Percentiles rank a stretch among this genome's conserved stretches.
Conservation (phyloP, 148 eudicot genomes). For the Euryodendron excelsum region DNA sequence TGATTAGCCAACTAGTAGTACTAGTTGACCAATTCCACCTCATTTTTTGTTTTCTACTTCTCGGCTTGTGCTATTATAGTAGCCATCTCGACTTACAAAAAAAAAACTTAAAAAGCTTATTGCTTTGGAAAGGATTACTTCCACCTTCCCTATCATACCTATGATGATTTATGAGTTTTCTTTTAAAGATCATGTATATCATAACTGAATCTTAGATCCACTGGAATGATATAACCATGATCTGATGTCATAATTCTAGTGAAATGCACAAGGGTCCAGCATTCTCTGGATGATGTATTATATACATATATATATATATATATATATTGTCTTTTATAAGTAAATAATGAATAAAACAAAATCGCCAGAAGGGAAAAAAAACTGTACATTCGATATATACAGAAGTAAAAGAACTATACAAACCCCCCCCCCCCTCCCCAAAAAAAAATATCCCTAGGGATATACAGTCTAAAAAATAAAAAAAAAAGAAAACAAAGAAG, state of each 20-base stretch:
- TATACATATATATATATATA: too few relatives aligned
- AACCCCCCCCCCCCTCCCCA: too few relatives aligned
- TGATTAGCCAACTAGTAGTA: too few relatives aligned
- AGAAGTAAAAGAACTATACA: too few relatives aligned
- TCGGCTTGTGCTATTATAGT: background rate
- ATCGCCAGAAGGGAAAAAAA: too few relatives aligned
- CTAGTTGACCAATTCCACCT: background rate
- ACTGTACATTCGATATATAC: too few relatives aligned
- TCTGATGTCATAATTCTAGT: background rate
- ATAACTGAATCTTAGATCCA: background rate
- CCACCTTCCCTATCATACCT: background rate
- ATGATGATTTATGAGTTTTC: background rate
- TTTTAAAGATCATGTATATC: background rate
- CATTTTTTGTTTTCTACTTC: background rate
- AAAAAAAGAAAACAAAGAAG: too few relatives aligned
- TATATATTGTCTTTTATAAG: too few relatives aligned
- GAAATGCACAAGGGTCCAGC: background rate
- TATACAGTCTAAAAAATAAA: too few relatives aligned
- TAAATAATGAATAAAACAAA: too few relatives aligned
- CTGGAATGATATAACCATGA: background rate
- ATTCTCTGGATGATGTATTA: background rate
- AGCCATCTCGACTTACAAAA: background rate
- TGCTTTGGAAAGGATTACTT: background rate
- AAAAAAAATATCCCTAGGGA: too few relatives aligned
- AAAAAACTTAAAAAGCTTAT: too few relatives aligned